These are phyloP conservation scores for Neurospora hispaniola DNA, from an alignment of 495 filamentous ascomycete species.

Conservation along the genomic window DNA sequence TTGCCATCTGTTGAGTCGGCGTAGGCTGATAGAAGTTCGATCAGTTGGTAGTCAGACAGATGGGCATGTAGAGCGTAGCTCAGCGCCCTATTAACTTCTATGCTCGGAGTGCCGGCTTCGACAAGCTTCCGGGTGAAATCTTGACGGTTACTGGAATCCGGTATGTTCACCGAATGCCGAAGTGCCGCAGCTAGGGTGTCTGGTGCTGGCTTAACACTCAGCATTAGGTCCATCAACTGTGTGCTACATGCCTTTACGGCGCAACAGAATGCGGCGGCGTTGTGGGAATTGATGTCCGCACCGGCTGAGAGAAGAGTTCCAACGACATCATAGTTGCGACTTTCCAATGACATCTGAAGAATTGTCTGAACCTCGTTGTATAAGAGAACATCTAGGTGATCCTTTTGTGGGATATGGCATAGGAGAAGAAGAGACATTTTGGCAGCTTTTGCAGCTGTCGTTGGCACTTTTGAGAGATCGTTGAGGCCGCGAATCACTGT, in stretches of 20 bases:
- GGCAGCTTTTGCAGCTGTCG: conserved; percentile 22
- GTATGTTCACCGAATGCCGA: conserved; percentile 32
- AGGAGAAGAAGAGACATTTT: conserved; percentile 31
- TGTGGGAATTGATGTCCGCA: conserved; percentile 33
- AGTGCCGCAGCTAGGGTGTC: conserved; percentile 27
- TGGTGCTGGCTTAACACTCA: conserved; percentile 19
- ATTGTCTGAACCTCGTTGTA: conserved; percentile 31
- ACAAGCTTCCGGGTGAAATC: conserved; percentile 32
- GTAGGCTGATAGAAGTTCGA: conserved; percentile 24
- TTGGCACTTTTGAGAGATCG: conserved; percentile 19
- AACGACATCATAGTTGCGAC: conserved; percentile 22
- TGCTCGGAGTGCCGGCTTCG: conserved; percentile 26
- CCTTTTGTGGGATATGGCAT: conserved; percentile 24
- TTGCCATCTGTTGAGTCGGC: conserved; percentile 33
- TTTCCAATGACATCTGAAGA: conserved; percentile 16
- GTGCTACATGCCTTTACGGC: conserved; percentile 29
- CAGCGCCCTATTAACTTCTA: conserved; percentile 33
- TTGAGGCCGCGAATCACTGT: conserved; percentile 25
- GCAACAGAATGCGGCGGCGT: conserved; percentile 30
- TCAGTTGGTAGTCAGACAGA: conserved; percentile 28
- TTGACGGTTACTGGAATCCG: conserved; percentile 31
- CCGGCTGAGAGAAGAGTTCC: conserved; percentile 30
- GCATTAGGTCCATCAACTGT: conserved; percentile 30
- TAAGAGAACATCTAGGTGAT: conserved; percentile 22
- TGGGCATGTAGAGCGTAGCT: conserved; percentile 30